Percentiles rank a stretch among this genome's conserved stretches.
Conservation (phyloP, 2,329 filamentous ascomycete genomes). For the Fusarium palustre region DNA sequence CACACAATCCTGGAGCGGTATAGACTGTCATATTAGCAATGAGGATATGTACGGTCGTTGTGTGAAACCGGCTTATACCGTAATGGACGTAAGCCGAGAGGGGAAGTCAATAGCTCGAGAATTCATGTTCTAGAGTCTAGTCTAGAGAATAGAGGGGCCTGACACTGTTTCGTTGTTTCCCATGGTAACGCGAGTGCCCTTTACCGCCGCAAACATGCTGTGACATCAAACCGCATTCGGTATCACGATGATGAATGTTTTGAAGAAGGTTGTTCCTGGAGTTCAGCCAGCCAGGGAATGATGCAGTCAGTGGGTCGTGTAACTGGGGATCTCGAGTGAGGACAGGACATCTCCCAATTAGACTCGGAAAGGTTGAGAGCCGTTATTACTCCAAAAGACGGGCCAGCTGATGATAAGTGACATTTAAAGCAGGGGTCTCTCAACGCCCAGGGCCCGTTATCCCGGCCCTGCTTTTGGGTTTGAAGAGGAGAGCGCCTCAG, state of each 20-base stretch:
- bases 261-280: constrained; percentile 18
- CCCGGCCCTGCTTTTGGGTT: constrained; percentile 26
- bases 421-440: constrained; percentile 24
- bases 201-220: constrained; percentile 25
- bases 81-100: constrained; percentile 11
- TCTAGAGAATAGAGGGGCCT: constrained; percentile 18
- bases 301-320: constrained; percentile 22
- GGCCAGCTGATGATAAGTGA: constrained; percentile 16
- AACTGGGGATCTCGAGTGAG: constrained; percentile 21
- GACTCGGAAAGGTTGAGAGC: constrained; percentile 18
- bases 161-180: constrained; percentile 36
- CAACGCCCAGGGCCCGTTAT: constrained; percentile 23
- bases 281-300: constrained; percentile 29
- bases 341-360: constrained; percentile 10
- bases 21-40: constrained; percentile 11
- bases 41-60: constrained; percentile 7
- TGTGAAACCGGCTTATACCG: constrained; percentile 30
- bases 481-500: constrained; percentile 4
- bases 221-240: constrained; percentile 25
- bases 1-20: constrained; percentile 16
- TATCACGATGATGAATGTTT: constrained; percentile 20
- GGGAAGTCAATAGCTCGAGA: constrained; percentile 12
- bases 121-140: constrained; percentile 7
- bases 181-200: constrained; percentile 37
- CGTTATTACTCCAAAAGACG: constrained; percentile 14